Percentiles rank a stretch among this genome's conserved stretches.
These are phyloP conservation scores for Fennellomyces sp. DNA, from an alignment of 371 early-diverging fungal species.

Conservation along the genomic window DNA sequence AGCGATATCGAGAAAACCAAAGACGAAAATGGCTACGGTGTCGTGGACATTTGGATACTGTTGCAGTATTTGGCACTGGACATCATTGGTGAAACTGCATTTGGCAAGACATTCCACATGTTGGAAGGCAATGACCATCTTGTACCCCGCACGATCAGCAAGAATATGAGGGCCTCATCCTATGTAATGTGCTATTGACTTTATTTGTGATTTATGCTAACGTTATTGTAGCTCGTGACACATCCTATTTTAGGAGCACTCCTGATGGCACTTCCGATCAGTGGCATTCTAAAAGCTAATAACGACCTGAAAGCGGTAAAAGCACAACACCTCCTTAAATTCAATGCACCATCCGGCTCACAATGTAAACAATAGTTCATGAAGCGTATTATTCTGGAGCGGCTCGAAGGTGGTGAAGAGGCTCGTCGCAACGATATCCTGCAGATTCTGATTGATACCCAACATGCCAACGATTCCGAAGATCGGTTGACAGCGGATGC, in stretches of 20 bases:
- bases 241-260: conserved; percentile 5
- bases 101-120: conserved; percentile 53
- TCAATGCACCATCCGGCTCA: neutral
- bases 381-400: conserved; percentile 27
- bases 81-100: conserved; percentile 39
- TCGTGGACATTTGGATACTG: conserved; percentile 37
- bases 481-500: conserved; percentile 31
- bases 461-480: conserved; percentile 20
- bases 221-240: conserved; percentile 1
- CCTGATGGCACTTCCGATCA: neutral
- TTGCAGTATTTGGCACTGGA: conserved; percentile 45
- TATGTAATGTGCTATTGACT: neutral
- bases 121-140: conserved; percentile 39
- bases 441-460: conserved; percentile 34
- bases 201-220: neutral
- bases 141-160: conserved; percentile 23
- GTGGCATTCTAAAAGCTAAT: neutral
- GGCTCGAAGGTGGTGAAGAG: conserved; percentile 13
- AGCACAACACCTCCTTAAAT: neutral
- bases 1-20: conserved; percentile 13
- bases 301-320: neutral
- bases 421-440: conserved; percentile 40
- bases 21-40: conserved; percentile 13
- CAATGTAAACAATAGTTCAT: conserved; percentile 26
- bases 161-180: neutral